A percentile compares a stretch with the other conserved stretches of the same genome.
phyloP scores from a whole-genome alignment of 2,329 filamentous ascomycete genomes.

The Ascocoryne sarcoides region DNA sequence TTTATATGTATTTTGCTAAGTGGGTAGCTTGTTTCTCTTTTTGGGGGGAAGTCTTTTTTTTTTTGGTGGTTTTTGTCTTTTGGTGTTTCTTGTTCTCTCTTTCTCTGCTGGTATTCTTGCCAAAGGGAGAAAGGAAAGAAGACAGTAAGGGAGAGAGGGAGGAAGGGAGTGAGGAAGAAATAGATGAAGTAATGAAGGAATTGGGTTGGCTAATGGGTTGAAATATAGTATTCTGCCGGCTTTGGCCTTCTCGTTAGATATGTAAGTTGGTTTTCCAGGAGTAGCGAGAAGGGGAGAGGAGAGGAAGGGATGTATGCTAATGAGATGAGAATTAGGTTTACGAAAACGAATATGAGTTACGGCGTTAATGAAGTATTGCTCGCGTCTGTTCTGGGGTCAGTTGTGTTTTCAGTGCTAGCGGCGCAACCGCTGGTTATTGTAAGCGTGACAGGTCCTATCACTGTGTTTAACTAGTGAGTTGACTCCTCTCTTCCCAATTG shows the following conservation, averaged over 20 bases:
- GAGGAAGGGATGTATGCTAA: background rate
- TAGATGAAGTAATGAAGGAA: too few relatives aligned
- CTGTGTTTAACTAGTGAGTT: slow-evolving; percentile 77
- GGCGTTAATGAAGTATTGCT: slow-evolving; percentile 90
- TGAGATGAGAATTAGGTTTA: slow-evolving; percentile 41
- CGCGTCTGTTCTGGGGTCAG: slow-evolving; percentile 70
- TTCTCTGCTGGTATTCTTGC: too few relatives aligned
- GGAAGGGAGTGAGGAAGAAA: background rate
- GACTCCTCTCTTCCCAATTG: background rate
- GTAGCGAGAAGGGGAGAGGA: background rate
- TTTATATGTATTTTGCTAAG: slow-evolving; percentile 97
- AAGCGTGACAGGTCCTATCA: slow-evolving; percentile 83
- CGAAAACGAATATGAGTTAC: slow-evolving; percentile 74
- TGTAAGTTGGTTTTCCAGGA: slow-evolving; percentile 36
- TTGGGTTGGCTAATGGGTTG: background rate
- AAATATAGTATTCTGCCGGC: slow-evolving; percentile 70
- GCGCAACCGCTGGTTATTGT: slow-evolving; percentile 86
- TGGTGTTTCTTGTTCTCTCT: slow-evolving; percentile 8
- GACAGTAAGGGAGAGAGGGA: background rate
- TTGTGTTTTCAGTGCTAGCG: slow-evolving; percentile 72
- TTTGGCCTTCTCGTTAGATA: slow-evolving; percentile 81
- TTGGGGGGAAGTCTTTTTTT: too few relatives aligned
- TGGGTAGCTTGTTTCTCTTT: too few relatives aligned
- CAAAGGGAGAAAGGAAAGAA: background rate
- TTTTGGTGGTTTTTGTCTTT: background rate